Conservation (phyloP, 1,139 yeast species). For the Debaryomyces udenii region DNA sequence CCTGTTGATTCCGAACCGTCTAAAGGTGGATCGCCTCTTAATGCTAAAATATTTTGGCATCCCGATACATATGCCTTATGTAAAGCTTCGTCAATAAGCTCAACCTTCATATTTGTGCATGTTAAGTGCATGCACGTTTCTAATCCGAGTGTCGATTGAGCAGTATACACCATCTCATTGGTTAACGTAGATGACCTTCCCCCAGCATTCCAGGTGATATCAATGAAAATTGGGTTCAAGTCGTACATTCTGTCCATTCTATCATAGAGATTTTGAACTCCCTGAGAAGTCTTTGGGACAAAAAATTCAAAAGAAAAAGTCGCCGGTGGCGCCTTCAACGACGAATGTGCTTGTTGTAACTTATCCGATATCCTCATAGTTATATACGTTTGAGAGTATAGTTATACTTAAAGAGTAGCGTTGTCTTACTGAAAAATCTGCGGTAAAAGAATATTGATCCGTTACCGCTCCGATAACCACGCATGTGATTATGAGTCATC, state of each 20-base stretch:
- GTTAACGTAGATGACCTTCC: slow-evolving; percentile 81
- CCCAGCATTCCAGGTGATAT: slow-evolving; percentile 98
- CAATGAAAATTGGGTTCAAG: slow-evolving; percentile 87
- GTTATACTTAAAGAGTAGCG: too few species aligned
- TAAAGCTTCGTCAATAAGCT: slow-evolving; percentile 81
- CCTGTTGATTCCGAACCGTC: slow-evolving; percentile 71
- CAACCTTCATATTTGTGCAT: slow-evolving; percentile 90
- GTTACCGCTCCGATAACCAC: slow-evolving; percentile 6
- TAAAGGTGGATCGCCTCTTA: slow-evolving; percentile 77
- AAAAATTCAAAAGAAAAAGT: slow-evolving; percentile 96
- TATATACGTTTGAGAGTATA: background rate
- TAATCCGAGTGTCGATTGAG: slow-evolving; percentile 89
- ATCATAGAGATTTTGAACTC: slow-evolving; percentile 93
- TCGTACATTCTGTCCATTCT: slow-evolving; percentile 98
- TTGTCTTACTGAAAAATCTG: slow-evolving; percentile 3
- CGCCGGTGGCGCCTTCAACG: slow-evolving; percentile 45
- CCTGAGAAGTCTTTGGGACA: slow-evolving; percentile 97
- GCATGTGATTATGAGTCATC: slow-evolving; percentile 9
- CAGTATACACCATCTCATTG: slow-evolving; percentile 87
- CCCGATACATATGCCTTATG: slow-evolving; percentile 87
- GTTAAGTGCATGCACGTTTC: slow-evolving; percentile 99
- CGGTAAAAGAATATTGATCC: slow-evolving; percentile 3
- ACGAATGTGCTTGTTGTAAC: slow-evolving; percentile 42
- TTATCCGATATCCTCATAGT: slow-evolving; percentile 53
- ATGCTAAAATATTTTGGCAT: slow-evolving; percentile 87